A percentile compares a stretch with the other conserved stretches of the same genome.
These are phyloP conservation scores for Uromyces viciae-fabae DNA, from an alignment of 1,284 basidiomycete species.

Conservation along the genomic window DNA sequence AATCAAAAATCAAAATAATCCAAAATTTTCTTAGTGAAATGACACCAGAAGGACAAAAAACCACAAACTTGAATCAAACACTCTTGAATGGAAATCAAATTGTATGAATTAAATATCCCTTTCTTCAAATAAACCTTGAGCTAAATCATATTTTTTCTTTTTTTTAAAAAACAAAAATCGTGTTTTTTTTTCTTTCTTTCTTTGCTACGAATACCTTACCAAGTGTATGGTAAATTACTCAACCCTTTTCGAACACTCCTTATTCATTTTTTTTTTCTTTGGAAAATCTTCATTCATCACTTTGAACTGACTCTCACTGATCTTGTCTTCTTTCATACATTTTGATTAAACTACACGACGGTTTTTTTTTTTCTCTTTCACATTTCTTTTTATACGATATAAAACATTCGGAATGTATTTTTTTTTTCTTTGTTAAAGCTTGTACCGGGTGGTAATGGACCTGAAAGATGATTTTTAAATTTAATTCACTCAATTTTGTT, in stretches of 20 bases:
- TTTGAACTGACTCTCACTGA: not conserved
- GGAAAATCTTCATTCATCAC: not conserved
- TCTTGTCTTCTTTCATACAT: not conserved
- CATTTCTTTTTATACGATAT: not conserved
- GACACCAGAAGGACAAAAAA: slow-evolving; percentile 51
- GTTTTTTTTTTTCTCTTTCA: not conserved
- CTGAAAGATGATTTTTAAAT: slow-evolving; percentile 32
- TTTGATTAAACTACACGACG: too few relatives aligned
- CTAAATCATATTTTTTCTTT: not conserved
- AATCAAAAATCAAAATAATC: not conserved
- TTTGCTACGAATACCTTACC: too few relatives aligned
- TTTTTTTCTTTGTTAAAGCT: not conserved
- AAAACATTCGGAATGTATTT: not conserved
- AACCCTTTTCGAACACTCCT: not conserved
- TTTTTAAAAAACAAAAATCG: not conserved
- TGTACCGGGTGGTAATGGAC: slow-evolving; percentile 43
- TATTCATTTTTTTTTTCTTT: not conserved
- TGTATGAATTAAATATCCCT: slow-evolving; percentile 1
- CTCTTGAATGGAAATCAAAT: slow-evolving; percentile 56
- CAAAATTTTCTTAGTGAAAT: slow-evolving; percentile 49
- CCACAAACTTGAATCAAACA: slow-evolving; percentile 53
- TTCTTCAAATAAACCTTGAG: not conserved
- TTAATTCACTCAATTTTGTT: too few relatives aligned
- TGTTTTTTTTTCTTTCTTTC: not conserved
- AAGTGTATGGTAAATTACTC: slow-evolving; percentile 37